Evolutionary conservation across 2,329 filamentous ascomycete species (phyloP).

Genomic region (Didymella pinodella): DNA sequence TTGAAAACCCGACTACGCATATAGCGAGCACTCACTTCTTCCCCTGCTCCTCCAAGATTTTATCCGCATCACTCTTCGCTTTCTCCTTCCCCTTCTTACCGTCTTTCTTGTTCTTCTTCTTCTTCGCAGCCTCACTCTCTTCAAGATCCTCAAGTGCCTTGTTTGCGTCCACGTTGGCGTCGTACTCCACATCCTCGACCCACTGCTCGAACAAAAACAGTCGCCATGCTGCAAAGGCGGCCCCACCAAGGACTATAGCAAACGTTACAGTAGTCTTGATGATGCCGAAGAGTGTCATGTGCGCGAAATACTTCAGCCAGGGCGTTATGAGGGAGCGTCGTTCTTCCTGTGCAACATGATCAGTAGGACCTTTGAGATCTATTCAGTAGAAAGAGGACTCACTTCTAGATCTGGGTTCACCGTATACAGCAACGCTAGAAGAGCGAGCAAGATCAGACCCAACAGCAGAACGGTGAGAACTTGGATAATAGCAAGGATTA

Average conservation of each 20-base stretch:
- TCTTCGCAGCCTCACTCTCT: constrained; percentile 6
- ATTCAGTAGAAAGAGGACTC: not conserved
- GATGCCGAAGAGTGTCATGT: constrained; percentile 30
- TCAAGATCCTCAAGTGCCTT: constrained; percentile 39
- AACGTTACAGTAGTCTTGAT: constrained; percentile 24
- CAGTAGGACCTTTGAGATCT: too few relatives aligned
- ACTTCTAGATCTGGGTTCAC: constrained; percentile 59
- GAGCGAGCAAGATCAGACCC: constrained; percentile 48
- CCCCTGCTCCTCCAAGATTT: constrained; percentile 18
- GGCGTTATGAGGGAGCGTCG: constrained; percentile 55
- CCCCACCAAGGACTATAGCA: constrained; percentile 5
- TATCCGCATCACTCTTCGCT: constrained; percentile 6
- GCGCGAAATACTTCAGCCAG: constrained; percentile 45
- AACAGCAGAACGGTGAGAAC: constrained; percentile 56
- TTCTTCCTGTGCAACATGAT: constrained; percentile 39
- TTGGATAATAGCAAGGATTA: constrained; percentile 58
- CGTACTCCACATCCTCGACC: constrained; percentile 40
- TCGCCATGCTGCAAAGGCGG: constrained; percentile 25
- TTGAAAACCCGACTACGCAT: too few relatives aligned
- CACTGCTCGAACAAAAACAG: constrained; percentile 34
- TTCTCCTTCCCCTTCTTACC: constrained; percentile 8
- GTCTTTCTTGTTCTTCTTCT: constrained; percentile 6
- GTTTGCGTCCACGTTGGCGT: constrained; percentile 42
- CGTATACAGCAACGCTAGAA: constrained; percentile 55
- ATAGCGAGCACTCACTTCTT: constrained; percentile 11